phyloP scores from a whole-genome alignment of 164 flowering plant species.

The Brasenia schreberi region DNA sequence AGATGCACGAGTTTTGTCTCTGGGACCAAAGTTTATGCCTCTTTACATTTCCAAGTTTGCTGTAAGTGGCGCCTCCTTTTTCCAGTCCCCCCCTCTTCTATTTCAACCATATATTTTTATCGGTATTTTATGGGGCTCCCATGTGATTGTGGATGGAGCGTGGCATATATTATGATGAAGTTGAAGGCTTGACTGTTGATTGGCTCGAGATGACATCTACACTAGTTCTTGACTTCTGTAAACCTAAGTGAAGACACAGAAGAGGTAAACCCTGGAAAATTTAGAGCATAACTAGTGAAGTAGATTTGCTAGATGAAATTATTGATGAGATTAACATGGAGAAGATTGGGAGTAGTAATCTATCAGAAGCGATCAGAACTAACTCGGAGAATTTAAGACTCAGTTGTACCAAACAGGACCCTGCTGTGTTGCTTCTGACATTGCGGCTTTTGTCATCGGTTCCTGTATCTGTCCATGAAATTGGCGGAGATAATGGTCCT shows the following conservation, averaged over 20 bases:
- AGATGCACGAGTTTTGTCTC: conserved; percentile 76
- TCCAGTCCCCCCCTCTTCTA: background rate
- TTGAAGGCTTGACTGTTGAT: conserved; percentile 59
- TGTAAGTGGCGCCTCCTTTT: conserved; percentile 31
- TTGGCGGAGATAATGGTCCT: conserved; percentile 83
- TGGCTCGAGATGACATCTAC: conserved; percentile 88
- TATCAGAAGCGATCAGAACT: conserved; percentile 3
- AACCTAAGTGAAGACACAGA: conserved; percentile 21
- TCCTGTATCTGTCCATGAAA: conserved; percentile 66
- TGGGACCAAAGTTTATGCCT: conserved; percentile 95
- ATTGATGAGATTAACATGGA: conserved; percentile 2
- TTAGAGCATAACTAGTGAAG: conserved; percentile 11
- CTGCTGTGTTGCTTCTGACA: conserved; percentile 65
- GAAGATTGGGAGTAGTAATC: conserved; percentile 3
- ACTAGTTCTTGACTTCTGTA: conserved; percentile 38
- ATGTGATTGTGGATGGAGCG: conserved; percentile 55
- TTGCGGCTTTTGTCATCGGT: conserved; percentile 49
- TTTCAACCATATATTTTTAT: background rate
- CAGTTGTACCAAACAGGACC: conserved; percentile 11
- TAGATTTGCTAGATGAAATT: background rate
- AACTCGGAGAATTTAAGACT: background rate
- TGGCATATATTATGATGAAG: conserved; percentile 82
- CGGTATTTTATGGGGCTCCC: background rate
- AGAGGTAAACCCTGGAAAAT: conserved; percentile 32
- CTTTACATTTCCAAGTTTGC: conserved; percentile 60